These are phyloP conservation scores for Dothidotthia symphoricarpi DNA, from an alignment of 2,329 filamentous ascomycete genomes.

Conservation along the genomic window DNA sequence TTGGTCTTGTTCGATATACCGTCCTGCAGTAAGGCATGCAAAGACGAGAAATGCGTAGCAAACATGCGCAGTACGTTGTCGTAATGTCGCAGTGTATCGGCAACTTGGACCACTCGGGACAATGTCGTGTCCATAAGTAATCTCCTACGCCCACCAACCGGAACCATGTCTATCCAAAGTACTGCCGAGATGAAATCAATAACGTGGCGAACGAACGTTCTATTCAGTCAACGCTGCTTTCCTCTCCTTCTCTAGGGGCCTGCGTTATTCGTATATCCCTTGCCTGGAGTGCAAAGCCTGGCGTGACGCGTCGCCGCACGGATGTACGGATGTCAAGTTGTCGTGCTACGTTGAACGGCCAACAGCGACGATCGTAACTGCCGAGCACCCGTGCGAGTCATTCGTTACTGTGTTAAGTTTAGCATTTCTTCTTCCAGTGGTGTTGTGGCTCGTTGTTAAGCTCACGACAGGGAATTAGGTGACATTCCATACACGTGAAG, in stretches of 20 bases:
- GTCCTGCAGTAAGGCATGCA: slow-evolving; percentile 3
- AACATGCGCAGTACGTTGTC: slow-evolving; percentile 14
- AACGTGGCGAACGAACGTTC: slow-evolving; percentile 21
- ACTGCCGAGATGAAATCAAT: slow-evolving; percentile 25
- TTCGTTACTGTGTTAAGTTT: too few relatives aligned
- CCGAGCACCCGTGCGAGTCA: too few relatives aligned
- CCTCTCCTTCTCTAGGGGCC: neutral
- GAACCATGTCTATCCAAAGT: slow-evolving; percentile 12
- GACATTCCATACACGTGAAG: too few relatives aligned
- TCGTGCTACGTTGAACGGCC: too few relatives aligned
- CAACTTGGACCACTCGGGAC: slow-evolving; percentile 18
- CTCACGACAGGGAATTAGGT: too few relatives aligned
- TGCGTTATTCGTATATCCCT: neutral
- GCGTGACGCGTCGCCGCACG: neutral
- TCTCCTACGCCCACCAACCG: slow-evolving; percentile 28
- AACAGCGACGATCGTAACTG: too few relatives aligned
- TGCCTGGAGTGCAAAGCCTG: slow-evolving; percentile 11
- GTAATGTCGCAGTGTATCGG: slow-evolving; percentile 13
- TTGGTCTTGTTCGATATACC: slow-evolving; percentile 2
- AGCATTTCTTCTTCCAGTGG: too few relatives aligned
- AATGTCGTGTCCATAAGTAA: slow-evolving; percentile 27
- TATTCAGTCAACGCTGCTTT: slow-evolving; percentile 8
- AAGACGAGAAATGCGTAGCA: slow-evolving; percentile 15
- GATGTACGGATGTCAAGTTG: too few relatives aligned
- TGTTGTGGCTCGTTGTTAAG: too few relatives aligned